Percentiles rank a stretch among this genome's conserved stretches.
These are phyloP conservation scores for Cucurbita pepo DNA, from an alignment of 306 rosid genomes.

Conservation along the genomic window DNA sequence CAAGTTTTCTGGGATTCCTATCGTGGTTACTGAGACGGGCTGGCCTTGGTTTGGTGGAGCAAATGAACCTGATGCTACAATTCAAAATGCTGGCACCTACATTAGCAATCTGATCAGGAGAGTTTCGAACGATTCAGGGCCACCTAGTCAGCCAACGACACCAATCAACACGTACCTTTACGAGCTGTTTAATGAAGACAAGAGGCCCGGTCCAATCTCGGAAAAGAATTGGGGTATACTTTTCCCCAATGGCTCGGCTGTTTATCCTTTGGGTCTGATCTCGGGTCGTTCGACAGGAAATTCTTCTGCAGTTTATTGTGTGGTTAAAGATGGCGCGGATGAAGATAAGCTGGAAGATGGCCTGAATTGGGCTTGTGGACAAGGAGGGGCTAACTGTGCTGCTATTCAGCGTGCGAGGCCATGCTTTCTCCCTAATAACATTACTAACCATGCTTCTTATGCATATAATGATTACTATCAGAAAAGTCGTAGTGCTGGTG, in stretches of 20 bases:
- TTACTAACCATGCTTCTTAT: slow-evolving; percentile 70
- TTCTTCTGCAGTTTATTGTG: slow-evolving; percentile 53
- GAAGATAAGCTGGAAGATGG: slow-evolving; percentile 64
- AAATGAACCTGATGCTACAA: slow-evolving; percentile 64
- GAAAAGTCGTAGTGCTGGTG: slow-evolving; percentile 53
- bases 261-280: slow-evolving; percentile 44
- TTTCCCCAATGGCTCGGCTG: slow-evolving; percentile 43
- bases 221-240: slow-evolving; percentile 65
- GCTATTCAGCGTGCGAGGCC: slow-evolving; percentile 62
- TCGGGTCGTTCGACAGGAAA: slow-evolving; percentile 27
- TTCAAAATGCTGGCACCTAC: slow-evolving; percentile 54
- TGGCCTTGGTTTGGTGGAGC: slow-evolving; percentile 80
- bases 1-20: slow-evolving; percentile 49
- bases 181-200: slow-evolving; percentile 88
- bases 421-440: slow-evolving; percentile 50
- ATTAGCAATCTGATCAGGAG: slow-evolving; percentile 47
- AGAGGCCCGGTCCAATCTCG: slow-evolving; percentile 61
- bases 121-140: slow-evolving; percentile 81
- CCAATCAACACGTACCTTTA: slow-evolving; percentile 69
- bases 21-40: slow-evolving; percentile 76
- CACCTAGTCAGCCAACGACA: slow-evolving; percentile 60
- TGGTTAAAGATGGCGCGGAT: slow-evolving; percentile 52
- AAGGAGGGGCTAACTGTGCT: slow-evolving; percentile 59
- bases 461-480: slow-evolving; percentile 86
- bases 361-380: slow-evolving; percentile 87